Conservation (phyloP, 495 filamentous ascomycete genomes). For the Bacidia rubella region DNA sequence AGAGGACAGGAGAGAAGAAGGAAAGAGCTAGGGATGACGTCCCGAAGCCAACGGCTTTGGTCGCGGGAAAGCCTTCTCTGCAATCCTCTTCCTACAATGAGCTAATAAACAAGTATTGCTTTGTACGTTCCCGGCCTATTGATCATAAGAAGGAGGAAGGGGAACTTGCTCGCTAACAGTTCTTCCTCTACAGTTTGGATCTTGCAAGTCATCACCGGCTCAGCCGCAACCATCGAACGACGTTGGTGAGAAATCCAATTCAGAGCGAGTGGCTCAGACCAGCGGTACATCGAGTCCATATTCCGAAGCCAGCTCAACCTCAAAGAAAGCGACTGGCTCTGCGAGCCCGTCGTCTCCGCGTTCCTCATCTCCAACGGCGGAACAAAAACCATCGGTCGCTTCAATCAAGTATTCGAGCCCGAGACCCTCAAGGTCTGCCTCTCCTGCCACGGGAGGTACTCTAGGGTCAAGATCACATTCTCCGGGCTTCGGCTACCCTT, state of each 20-base stretch:
- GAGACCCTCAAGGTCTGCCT: constrained; percentile 22
- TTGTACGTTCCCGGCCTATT: constrained; percentile 56
- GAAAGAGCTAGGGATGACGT: constrained; percentile 2
- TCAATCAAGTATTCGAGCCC: constrained; percentile 14
- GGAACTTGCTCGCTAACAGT: constrained; percentile 18
- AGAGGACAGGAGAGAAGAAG: constrained; percentile 1
- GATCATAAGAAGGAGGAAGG: constrained; percentile 3
- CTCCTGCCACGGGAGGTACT: constrained; percentile 15
- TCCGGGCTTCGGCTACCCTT: constrained; percentile 29
- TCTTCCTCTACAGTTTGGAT: constrained; percentile 32
- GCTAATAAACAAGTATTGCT: constrained; percentile 94
- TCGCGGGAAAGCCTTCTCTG: constrained; percentile 50
- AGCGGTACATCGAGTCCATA: constrained; percentile 9
- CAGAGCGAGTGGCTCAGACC: constrained; percentile 3
- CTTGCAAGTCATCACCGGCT: constrained; percentile 26
- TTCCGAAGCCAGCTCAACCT: background rate
- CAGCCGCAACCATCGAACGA: constrained; percentile 12
- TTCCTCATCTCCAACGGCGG: constrained; percentile 14
- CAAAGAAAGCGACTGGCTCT: background rate
- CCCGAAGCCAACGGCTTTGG: constrained; percentile 34
- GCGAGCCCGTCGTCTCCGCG: constrained; percentile 12
- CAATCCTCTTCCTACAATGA: constrained; percentile 83
- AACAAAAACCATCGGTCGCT: constrained; percentile 12
- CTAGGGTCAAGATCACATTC: constrained; percentile 24
- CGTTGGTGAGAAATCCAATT: constrained; percentile 2